Evolutionary conservation across 2,329 filamentous ascomycete species (phyloP), one percentile per base, ranked within the genome.

Genomic region (Colletotrichum sp.): DNA sequence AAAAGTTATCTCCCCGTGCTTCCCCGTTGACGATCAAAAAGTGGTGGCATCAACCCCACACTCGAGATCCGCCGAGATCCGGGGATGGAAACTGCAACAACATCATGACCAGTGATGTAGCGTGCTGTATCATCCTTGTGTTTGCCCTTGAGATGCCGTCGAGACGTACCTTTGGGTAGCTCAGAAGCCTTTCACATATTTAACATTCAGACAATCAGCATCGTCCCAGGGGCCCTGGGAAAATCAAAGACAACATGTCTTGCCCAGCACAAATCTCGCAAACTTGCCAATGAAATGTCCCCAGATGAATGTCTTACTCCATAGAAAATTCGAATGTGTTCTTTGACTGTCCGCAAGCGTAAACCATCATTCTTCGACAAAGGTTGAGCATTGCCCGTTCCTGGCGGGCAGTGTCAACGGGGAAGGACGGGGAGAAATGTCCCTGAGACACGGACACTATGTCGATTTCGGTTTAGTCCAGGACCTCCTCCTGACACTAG

Each of bases 391-490:
- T 39, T 57, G 32, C 55, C 32, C 24, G 49, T 21, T 52, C 44
- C 44, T 52, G 44, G n/a, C 49, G 5, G 28, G 8, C 13, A 52
- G 15, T 24, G 32, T 60, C 34, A 28, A 69, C 68, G 57, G 57
- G 68, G 68, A 70, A 63, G 57, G 34, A 52, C 68, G 68, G 68
- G 68, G 68, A 70, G 68, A 63, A 49, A 52, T 69, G 16, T 60
- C 24, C 26, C 7, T 10, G 32, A 69, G 10, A 26, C n/a, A 32
- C 24, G 15, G 12, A 28, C 36, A 15, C 68, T 24, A 70, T 49
- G 32, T 39, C 28, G 36, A 24, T 49, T 70, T 26, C 7, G 57
- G 68, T 12, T 28, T 62, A 52, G 68, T 18, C 32, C 21, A 52
- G 26, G 15, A 36, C 6, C n/a, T 49, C 18, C 12, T 44, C 21